Conservation (phyloP, 2,329 filamentous ascomycete species). For the Arachnomyces sp. region DNA sequence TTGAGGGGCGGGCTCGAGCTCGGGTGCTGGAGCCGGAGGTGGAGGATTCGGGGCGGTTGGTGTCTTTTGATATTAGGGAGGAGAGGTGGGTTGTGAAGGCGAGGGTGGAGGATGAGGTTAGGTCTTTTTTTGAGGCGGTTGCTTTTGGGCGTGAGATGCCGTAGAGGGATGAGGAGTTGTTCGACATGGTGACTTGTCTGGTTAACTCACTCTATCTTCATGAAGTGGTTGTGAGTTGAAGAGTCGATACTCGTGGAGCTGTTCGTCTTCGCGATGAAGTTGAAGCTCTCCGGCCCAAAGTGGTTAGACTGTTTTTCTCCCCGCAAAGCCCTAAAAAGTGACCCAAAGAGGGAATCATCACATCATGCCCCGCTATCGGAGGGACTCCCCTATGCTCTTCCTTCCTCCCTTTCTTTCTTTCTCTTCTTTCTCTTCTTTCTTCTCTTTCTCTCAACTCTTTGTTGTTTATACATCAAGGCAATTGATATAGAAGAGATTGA, state of each 20-base stretch:
- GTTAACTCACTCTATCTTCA: no score
- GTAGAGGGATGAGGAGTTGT: slow-evolving; percentile 50
- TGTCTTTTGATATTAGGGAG: slow-evolving; percentile 59
- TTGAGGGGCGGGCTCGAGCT: slow-evolving; percentile 36
- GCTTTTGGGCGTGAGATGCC: slow-evolving; percentile 64
- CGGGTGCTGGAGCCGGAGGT: slow-evolving; percentile 34
- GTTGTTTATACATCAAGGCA: no score
- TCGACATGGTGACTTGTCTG: no score
- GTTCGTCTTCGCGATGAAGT: no score
- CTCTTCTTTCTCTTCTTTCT: slow-evolving; percentile 1
- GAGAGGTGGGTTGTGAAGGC: slow-evolving; percentile 85
- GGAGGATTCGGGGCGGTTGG: slow-evolving; percentile 10
- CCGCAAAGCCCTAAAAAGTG: no score
- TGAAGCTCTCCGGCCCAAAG: no score
- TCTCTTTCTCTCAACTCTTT: not conserved
- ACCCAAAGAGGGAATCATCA: not conserved
- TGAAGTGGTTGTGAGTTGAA: no score
- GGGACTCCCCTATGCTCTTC: not conserved
- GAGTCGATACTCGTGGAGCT: no score
- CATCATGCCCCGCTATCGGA: slow-evolving; percentile 2
- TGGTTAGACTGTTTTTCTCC: no score
- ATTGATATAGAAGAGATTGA: no score
- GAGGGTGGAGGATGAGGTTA: slow-evolving; percentile 61
- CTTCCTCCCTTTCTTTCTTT: not conserved
- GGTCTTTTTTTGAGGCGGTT: slow-evolving; percentile 49